Conservation (phyloP, 148 eudicot genomes). For the Camellia japonica region DNA sequence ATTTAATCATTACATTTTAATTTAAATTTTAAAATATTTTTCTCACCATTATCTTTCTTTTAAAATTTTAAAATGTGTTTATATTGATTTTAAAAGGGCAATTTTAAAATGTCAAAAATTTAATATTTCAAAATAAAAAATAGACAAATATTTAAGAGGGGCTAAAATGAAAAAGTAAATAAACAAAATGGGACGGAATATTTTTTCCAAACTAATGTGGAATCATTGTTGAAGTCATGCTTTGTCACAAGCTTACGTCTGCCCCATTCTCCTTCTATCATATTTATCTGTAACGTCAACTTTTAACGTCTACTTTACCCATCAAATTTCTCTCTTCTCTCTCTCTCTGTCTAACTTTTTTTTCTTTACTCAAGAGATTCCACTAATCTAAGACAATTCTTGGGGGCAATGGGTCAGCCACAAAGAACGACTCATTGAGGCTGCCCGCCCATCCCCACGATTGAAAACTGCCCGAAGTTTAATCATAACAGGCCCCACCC, state of each 20-base stretch:
- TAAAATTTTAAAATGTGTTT: too few relatives aligned
- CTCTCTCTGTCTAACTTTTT: conserved; percentile 4
- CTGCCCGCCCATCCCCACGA: conserved; percentile 43
- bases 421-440: background rate
- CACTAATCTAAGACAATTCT: background rate
- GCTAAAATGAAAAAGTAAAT: too few relatives aligned
- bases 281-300: background rate
- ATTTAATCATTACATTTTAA: too few relatives aligned
- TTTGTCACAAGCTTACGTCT: background rate
- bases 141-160: too few relatives aligned
- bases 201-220: background rate
- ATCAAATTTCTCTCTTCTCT: background rate
- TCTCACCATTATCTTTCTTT: too few relatives aligned
- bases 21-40: too few relatives aligned
- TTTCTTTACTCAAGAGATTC: background rate
- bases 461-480: conserved; percentile 32
- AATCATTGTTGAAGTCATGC: background rate
- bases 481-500: conserved; percentile 50
- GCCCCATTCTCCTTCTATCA: background rate
- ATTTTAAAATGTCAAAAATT: too few relatives aligned
- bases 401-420: too few relatives aligned
- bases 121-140: too few relatives aligned
- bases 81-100: too few relatives aligned
- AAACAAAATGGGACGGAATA: too few relatives aligned
- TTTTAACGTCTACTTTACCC: background rate